Percentiles rank a stretch among this genome's conserved stretches.
Conservation (phyloP, 441 rosid species). For the Aquilaria agallochum region DNA sequence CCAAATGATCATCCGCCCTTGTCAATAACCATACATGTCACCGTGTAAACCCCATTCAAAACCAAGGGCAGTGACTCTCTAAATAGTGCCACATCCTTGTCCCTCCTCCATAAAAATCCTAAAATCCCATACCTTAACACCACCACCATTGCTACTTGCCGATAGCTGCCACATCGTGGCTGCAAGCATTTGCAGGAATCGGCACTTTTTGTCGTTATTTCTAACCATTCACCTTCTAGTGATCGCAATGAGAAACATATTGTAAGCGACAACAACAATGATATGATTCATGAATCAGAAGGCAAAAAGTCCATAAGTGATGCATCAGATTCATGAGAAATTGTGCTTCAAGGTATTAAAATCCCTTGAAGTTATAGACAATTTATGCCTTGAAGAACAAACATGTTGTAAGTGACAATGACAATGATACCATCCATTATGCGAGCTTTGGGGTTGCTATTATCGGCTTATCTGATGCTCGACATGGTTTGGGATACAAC, state of each 20-base stretch:
- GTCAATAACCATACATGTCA: too few relatives aligned
- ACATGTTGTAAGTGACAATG: background rate
- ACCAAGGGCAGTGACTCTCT: too few relatives aligned
- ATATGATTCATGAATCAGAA: conserved; percentile 20
- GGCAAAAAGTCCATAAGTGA: conserved; percentile 10
- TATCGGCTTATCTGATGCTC: conserved; percentile 3
- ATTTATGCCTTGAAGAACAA: conserved; percentile 14
- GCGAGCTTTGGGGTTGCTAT: background rate
- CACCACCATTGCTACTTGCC: too few relatives aligned
- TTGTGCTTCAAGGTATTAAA: background rate
- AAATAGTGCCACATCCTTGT: too few relatives aligned
- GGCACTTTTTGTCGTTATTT: conserved; percentile 20
- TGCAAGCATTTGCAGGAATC: too few relatives aligned
- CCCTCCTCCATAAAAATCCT: too few relatives aligned
- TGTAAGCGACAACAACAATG: conserved; percentile 13
- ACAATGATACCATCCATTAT: too few relatives aligned
- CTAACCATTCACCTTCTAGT: conserved; percentile 28
- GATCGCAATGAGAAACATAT: conserved; percentile 14
- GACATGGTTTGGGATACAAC: background rate
- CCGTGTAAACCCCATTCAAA: too few relatives aligned
- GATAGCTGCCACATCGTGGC: too few relatives aligned
- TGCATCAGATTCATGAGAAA: conserved; percentile 17
- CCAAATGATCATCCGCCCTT: too few relatives aligned
- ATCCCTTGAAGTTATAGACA: background rate
- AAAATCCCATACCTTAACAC: too few relatives aligned